Percentiles rank a stretch among this genome's conserved stretches.
Evolutionary conservation across 2,329 filamentous ascomycete genomes (phyloP).

Genomic region (Fusarium subtropicale): DNA sequence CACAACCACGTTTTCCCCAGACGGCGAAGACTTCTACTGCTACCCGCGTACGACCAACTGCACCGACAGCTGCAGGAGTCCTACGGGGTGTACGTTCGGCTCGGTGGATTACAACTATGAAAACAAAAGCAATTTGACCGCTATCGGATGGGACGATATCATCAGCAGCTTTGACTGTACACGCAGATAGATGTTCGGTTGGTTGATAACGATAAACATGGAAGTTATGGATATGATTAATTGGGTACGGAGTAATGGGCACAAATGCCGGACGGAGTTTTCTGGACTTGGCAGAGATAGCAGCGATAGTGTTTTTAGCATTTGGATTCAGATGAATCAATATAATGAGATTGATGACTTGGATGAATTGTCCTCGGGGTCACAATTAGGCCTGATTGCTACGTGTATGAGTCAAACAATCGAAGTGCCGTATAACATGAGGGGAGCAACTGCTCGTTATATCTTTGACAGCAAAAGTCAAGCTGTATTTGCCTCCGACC

Average conservation of each 20-base stretch:
- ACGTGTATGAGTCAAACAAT: background rate
- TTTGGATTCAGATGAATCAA: background rate
- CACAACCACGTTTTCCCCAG: conserved; percentile 62
- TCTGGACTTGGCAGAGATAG: background rate
- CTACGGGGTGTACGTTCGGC: conserved; percentile 65
- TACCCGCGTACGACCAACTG: conserved; percentile 58
- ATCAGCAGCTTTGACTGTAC: conserved; percentile 53
- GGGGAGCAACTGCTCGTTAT: background rate
- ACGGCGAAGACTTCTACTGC: conserved; percentile 62
- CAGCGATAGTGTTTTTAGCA: background rate
- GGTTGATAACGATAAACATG: background rate
- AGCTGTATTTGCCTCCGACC: conserved; percentile 13
- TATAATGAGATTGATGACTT: background rate
- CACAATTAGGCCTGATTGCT: background rate
- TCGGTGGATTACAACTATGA: conserved; percentile 58
- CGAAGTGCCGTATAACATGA: background rate
- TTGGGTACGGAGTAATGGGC: conserved; percentile 13
- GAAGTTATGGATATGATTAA: background rate
- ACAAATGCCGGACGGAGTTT: conserved; percentile 2
- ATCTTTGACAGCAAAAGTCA: background rate
- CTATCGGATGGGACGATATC: conserved; percentile 58
- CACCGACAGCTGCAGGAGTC: conserved; percentile 60
- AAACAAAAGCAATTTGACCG: conserved; percentile 61
- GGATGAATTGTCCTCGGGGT: background rate
- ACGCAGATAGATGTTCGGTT: conserved; percentile 8